These are phyloP conservation scores for Candida dajiaensis DNA, from an alignment of 805 yeast genomes.

Conservation along the genomic window DNA sequence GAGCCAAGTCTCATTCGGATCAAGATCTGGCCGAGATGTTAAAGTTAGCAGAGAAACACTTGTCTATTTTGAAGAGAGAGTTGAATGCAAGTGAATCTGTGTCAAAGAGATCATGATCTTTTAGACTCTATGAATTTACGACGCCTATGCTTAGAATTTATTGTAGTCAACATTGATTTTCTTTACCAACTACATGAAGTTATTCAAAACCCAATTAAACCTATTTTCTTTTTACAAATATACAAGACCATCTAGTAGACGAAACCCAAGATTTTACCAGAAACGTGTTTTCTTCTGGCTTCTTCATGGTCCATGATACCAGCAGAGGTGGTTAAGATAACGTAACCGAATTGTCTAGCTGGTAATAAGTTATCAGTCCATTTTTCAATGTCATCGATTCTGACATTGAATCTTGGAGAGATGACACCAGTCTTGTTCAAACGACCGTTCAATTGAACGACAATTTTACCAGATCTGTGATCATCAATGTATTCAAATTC, in stretches of 20 bases:
- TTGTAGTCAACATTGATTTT: neutral
- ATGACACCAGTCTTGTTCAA: conserved; percentile 98
- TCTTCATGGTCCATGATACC: conserved; percentile 99
- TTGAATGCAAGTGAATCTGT: neutral
- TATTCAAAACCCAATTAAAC: neutral
- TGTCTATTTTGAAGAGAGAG: conserved; percentile 9
- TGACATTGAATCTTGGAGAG: conserved; percentile 97
- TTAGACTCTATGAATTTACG: neutral
- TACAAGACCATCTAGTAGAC: conserved; percentile 55
- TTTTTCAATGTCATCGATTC: conserved; percentile 91
- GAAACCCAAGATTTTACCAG: conserved; percentile 97
- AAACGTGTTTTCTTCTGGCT: conserved; percentile 99
- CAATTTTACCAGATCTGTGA: conserved; percentile 98
- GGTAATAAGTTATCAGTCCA: conserved; percentile 98
- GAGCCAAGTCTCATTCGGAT: conserved; percentile 11
- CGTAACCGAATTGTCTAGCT: conserved; percentile 98
- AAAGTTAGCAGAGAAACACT: conserved; percentile 16
- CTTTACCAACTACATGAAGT: too few species aligned
- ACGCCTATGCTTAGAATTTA: neutral
- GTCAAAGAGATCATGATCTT: neutral
- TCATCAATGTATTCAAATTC: conserved; percentile 97
- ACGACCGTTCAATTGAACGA: conserved; percentile 95
- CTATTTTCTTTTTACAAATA: conserved; percentile 1
- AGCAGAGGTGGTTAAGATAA: conserved; percentile 96
- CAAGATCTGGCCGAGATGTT: conserved; percentile 22